Conservation (phyloP, 768 basidiomycete genomes). For the Suillus tomentosus region DNA sequence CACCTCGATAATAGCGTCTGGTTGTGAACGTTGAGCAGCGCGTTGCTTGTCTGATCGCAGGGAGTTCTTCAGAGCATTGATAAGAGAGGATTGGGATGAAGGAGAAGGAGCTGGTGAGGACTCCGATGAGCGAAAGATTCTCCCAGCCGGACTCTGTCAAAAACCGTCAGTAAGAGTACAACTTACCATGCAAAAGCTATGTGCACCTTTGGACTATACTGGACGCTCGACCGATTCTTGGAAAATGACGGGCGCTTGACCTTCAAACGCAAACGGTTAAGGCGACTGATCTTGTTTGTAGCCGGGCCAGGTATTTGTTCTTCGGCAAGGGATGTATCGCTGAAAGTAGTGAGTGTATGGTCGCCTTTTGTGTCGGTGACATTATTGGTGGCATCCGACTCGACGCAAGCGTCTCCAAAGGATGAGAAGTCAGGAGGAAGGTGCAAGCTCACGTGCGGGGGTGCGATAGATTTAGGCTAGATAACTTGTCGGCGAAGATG, state of each 20-base stretch:
- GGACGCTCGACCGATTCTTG: conserved; percentile 14
- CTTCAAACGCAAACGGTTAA: conserved; percentile 26
- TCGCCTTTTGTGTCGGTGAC: conserved; percentile 31
- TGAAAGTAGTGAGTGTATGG: conserved; percentile 44
- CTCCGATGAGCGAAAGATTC: not conserved
- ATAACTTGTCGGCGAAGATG: not conserved
- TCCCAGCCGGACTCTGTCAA: not conserved
- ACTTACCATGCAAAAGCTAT: not conserved
- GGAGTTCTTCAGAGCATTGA: not conserved
- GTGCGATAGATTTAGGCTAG: not conserved
- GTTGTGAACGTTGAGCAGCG: not conserved
- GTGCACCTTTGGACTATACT: conserved; percentile 6
- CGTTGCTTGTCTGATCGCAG: not conserved
- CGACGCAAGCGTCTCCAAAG: not conserved
- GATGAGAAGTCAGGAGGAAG: not conserved
- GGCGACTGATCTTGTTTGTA: not conserved
- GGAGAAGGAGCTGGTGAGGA: not conserved
- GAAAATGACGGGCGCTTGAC: conserved; percentile 31
- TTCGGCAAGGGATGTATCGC: conserved; percentile 46
- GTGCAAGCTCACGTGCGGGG: not conserved
- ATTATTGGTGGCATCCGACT: not conserved
- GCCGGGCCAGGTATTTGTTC: conserved; percentile 35
- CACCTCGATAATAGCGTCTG: not conserved
- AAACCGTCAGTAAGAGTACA: not conserved
- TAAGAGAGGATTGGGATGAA: not conserved